Evolutionary conservation across 2,329 filamentous ascomycete species (phyloP).

Genomic region (Colletotrichum sp.): DNA sequence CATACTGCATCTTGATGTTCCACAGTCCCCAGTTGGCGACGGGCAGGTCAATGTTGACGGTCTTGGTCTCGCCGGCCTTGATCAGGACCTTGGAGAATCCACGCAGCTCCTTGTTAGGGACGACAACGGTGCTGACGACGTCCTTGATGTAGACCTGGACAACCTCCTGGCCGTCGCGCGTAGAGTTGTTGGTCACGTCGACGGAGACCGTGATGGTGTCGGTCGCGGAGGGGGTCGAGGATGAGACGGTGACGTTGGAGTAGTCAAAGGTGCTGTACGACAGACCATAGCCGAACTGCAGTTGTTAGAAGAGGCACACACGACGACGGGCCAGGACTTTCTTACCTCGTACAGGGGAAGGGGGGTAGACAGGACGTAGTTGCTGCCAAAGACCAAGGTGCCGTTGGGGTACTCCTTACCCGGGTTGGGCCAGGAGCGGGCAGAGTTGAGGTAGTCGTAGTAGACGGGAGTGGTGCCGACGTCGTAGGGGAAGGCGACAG

Average conservation of each 20-base stretch:
- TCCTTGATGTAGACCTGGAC: slow-evolving; percentile 73
- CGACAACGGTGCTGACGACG: slow-evolving; percentile 64
- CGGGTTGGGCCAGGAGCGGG: slow-evolving; percentile 55
- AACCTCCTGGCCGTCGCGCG: slow-evolving; percentile 67
- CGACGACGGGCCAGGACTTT: not conserved
- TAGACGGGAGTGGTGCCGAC: slow-evolving; percentile 72
- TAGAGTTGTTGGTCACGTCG: slow-evolving; percentile 64
- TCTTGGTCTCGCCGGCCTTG: slow-evolving; percentile 63
- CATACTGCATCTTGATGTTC: slow-evolving; percentile 70
- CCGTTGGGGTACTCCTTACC: slow-evolving; percentile 62
- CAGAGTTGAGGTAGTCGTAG: slow-evolving; percentile 76
- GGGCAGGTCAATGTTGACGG: slow-evolving; percentile 52
- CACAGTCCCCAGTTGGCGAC: slow-evolving; percentile 65
- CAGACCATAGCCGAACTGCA: slow-evolving; percentile 66
- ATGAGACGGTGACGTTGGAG: slow-evolving; percentile 55
- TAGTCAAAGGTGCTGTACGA: slow-evolving; percentile 71
- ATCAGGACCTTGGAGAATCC: slow-evolving; percentile 72
- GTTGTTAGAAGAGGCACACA: slow-evolving; percentile 25
- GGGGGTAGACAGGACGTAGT: slow-evolving; percentile 67
- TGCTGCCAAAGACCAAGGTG: slow-evolving; percentile 66
- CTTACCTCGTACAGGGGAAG: slow-evolving; percentile 58
- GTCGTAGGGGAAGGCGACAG: slow-evolving; percentile 70
- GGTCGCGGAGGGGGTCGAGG: slow-evolving; percentile 45
- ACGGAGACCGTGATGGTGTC: slow-evolving; percentile 65
- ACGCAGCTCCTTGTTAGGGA: slow-evolving; percentile 68